A percentile compares a stretch with the other conserved stretches of the same genome.
phyloP scores from a whole-genome alignment of 2,329 filamentous ascomycete species.

The Rosellinia necatrix region DNA sequence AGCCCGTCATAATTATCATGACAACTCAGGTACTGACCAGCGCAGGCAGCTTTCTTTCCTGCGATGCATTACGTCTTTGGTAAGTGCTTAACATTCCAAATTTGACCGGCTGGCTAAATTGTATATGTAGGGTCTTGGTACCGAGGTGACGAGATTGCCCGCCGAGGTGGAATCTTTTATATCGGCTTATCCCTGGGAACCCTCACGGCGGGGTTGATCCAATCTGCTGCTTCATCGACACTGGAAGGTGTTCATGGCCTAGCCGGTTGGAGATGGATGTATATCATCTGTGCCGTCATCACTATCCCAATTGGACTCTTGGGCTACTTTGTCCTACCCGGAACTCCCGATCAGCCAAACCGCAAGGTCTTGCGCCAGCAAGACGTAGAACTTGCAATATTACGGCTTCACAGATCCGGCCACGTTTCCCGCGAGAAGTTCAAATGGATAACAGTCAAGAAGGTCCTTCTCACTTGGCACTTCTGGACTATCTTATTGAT shows the following conservation, averaged over 20 bases:
- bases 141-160: slow-evolving; percentile 50
- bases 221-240: slow-evolving; percentile 47
- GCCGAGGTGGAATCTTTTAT: slow-evolving; percentile 58
- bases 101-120: slow-evolving; percentile 18
- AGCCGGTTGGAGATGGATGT: slow-evolving; percentile 60
- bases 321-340: slow-evolving; percentile 57
- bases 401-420: slow-evolving; percentile 51
- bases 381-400: slow-evolving; percentile 52
- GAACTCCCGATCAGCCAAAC: slow-evolving; percentile 41
- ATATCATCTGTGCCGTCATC: slow-evolving; percentile 58
- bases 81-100: slow-evolving; percentile 3
- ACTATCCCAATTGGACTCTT: slow-evolving; percentile 59
- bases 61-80: slow-evolving; percentile 48
- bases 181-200: slow-evolving; percentile 56
- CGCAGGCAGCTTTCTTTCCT: slow-evolving; percentile 15
- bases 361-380: slow-evolving; percentile 29
- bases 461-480: slow-evolving; percentile 48
- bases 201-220: slow-evolving; percentile 57
- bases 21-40: slow-evolving; percentile 4
- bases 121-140: slow-evolving; percentile 52
- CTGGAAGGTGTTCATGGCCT: slow-evolving; percentile 52
- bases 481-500: slow-evolving; percentile 57
- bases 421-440: slow-evolving; percentile 47
- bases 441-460: slow-evolving; percentile 27
- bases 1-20: slow-evolving; percentile 7